Evolutionary conservation across 306 rosid species (phyloP), one percentile per base, ranked within the genome.

Genomic region (Inga laurina): DNA sequence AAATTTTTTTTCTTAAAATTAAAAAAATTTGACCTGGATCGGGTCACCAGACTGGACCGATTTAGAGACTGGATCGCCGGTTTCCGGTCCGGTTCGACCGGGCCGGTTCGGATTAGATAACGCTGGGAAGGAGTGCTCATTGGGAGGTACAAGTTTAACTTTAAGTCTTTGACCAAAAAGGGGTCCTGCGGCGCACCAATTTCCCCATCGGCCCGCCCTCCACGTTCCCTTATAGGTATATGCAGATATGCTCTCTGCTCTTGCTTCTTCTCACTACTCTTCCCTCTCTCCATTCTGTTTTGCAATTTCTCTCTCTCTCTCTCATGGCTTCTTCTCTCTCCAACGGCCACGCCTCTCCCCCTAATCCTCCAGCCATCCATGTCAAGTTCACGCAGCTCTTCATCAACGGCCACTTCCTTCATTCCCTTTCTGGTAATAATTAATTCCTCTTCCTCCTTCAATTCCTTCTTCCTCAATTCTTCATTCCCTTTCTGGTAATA

Each of bases 311-410:
- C 48, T 61, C 34, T 22, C 34, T 61, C 66, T 59, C 8, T 22
- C 34, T 8, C 1, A 87, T 85, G 88, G 21, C 84, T 51, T 12
- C 84, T 51, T 12, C 8, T 62, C 44, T 24, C 78, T 65, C 85
- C 51, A 85, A 85, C 27, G 86, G 86, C 81, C 68, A 79, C 74
- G 15, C 68, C 34, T 14, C 59, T 52, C 22, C 59, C 59, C 21
- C 48, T 10, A 8, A 45, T 45, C 48, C 48, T 45, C 51, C 74
- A 2, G 4, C 48, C 18, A n/a, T 97, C 8, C 37, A 86, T 14
- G 84, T 94, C 86, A 96, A 90, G 74, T 96, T 94, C 91, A 94
- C 98, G 35, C 91, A 96, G 89, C 94, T 94, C 76, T 94, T 96
- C 92, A 89, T 96, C 87, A 92, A 96, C 83, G 99, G 99, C 71